Evolutionary conservation across 1,284 basidiomycete species (phyloP).

Genomic region (Ganoderma resinaceum): DNA sequence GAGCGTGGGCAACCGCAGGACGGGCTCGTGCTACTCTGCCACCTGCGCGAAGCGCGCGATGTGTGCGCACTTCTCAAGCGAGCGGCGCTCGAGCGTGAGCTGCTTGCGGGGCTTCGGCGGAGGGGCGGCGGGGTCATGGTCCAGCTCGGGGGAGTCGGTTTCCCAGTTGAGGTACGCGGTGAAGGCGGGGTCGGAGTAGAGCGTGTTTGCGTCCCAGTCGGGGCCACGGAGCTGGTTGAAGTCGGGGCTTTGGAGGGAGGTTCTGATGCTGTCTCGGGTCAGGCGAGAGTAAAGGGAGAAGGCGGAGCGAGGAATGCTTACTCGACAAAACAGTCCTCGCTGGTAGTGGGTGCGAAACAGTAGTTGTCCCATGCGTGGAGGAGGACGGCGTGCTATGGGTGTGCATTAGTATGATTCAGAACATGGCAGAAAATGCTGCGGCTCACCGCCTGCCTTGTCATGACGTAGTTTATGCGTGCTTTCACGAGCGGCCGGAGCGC

Average conservation of each 20-base stretch:
- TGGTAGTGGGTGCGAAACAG: neutral
- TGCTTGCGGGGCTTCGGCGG: too few relatives aligned
- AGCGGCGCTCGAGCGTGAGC: too few relatives aligned
- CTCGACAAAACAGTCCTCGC: neutral
- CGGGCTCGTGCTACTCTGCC: too few relatives aligned
- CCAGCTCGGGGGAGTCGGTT: too few relatives aligned
- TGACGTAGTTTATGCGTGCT: neutral
- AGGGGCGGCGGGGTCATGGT: too few relatives aligned
- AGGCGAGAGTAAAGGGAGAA: neutral
- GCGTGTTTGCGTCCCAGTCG: neutral
- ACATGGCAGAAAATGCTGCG: neutral
- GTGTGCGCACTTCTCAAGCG: too few relatives aligned
- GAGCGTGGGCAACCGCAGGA: too few relatives aligned
- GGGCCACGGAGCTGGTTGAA: neutral
- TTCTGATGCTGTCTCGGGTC: neutral
- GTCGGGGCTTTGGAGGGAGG: neutral
- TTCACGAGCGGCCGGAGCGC: neutral
- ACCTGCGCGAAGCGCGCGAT: too few relatives aligned
- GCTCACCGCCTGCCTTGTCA: neutral
- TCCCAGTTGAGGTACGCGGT: too few relatives aligned
- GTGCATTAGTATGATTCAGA: neutral
- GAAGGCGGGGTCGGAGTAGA: too few relatives aligned
- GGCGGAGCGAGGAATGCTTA: neutral
- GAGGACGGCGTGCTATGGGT: neutral
- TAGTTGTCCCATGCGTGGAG: neutral